Conservation (phyloP, 164 flowering plant species). For the Vitis amurensis region DNA sequence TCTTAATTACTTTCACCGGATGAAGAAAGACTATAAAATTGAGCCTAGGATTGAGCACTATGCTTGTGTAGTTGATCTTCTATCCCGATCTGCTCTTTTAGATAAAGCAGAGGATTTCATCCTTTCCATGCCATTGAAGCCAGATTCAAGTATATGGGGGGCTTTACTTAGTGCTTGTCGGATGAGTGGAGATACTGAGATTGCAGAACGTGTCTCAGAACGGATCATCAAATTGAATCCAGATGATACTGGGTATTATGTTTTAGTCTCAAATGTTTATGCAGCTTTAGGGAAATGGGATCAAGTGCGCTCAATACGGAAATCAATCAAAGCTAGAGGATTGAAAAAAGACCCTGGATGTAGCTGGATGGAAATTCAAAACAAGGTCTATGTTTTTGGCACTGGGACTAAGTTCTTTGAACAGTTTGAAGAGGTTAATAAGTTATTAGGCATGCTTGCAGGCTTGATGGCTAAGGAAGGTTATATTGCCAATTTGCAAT, state of each 20-base stretch:
- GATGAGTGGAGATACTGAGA: slow-evolving; percentile 17
- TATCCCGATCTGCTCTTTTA: slow-evolving; percentile 32
- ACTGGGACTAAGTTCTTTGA: slow-evolving; percentile 23
- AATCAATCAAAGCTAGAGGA: slow-evolving; percentile 34
- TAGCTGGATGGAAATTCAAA: slow-evolving; percentile 47
- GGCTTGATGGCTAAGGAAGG: slow-evolving; percentile 46
- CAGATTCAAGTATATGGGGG: slow-evolving; percentile 51
- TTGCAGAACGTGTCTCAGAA: slow-evolving; percentile 30
- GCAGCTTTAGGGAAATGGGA: slow-evolving; percentile 50
- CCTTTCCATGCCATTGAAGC: slow-evolving; percentile 39
- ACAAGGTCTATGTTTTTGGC: slow-evolving; percentile 34
- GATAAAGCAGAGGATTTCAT: slow-evolving; percentile 41
- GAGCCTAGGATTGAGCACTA: slow-evolving; percentile 42
- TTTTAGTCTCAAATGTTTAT: slow-evolving; percentile 47
- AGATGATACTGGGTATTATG: slow-evolving; percentile 37
- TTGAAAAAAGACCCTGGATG: slow-evolving; percentile 43
- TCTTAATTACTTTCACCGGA: slow-evolving; percentile 24
- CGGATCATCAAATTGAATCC: slow-evolving; percentile 28
- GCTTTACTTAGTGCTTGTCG: slow-evolving; percentile 50
- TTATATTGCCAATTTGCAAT: slow-evolving; percentile 37
- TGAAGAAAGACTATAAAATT: slow-evolving; percentile 29
- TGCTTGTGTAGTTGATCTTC: slow-evolving; percentile 53
- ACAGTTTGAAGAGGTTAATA: slow-evolving; percentile 29
- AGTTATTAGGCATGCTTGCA: slow-evolving; percentile 24
- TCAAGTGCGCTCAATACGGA: slow-evolving; percentile 30